Conservation (phyloP, 2,329 filamentous ascomycete species). For the Botrytis hyacinthi region DNA sequence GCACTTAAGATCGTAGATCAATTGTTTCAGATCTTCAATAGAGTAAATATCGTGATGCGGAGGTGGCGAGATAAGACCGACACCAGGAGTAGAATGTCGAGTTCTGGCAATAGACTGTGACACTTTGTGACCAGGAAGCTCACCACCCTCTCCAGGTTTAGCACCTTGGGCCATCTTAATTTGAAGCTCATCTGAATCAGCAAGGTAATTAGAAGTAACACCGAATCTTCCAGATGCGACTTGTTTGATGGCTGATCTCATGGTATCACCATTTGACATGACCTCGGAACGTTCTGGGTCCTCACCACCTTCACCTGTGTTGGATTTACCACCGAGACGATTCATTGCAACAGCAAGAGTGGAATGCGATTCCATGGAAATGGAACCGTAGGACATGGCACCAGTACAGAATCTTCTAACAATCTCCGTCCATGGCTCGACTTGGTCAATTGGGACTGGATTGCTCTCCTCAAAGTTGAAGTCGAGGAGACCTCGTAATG, state of each 20-base stretch:
- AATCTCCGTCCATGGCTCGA: conserved; percentile 97
- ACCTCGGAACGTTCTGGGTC: conserved; percentile 85
- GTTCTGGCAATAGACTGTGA: conserved; percentile 91
- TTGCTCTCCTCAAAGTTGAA: conserved; percentile 89
- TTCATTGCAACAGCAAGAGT: conserved; percentile 97
- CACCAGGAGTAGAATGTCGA: conserved; percentile 92
- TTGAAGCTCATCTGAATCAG: conserved; percentile 92
- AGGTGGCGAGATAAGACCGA: conserved; percentile 92
- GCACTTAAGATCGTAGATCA: conserved; percentile 97
- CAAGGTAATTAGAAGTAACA: conserved; percentile 91
- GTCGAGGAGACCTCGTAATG: conserved; percentile 87
- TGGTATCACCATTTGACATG: conserved; percentile 89
- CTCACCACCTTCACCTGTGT: conserved; percentile 96
- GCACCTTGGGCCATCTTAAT: conserved; percentile 99
- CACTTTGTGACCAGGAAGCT: conserved; percentile 95
- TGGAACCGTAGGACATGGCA: conserved; percentile 98
- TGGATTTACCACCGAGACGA: conserved; percentile 91
- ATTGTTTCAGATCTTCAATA: conserved; percentile 95
- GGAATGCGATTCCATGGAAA: conserved; percentile 97
- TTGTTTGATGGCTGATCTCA: conserved; percentile 97
- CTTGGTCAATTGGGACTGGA: conserved; percentile 90
- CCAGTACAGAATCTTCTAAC: conserved; percentile 95
- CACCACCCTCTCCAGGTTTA: conserved; percentile 96
- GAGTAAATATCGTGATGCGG: conserved; percentile 99
- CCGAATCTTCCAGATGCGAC: conserved; percentile 94